These are phyloP conservation scores for Wickerhamiella sorbophila DNA, from an alignment of 805 yeast genomes.

Conservation along the genomic window DNA sequence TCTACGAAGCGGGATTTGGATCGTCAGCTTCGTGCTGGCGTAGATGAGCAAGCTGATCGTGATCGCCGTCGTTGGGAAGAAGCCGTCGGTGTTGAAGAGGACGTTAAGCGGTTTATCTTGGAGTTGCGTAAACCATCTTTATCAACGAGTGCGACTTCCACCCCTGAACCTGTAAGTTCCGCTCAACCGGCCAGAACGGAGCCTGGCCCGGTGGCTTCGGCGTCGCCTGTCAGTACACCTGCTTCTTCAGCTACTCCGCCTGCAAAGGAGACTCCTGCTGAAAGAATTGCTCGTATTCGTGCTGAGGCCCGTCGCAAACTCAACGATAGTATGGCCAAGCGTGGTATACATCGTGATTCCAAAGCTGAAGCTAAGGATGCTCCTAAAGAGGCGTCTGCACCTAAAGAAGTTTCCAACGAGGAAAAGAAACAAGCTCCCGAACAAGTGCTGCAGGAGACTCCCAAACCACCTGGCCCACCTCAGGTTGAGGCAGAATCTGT, in stretches of 20 bases:
- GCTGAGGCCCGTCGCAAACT: conserved; percentile 21
- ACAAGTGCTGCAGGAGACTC: neutral
- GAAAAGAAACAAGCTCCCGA: neutral
- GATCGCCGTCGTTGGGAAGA: conserved; percentile 65
- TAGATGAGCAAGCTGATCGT: conserved; percentile 24
- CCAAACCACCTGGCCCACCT: conserved; percentile 2
- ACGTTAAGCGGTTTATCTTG: conserved; percentile 47
- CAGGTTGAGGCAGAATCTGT: neutral
- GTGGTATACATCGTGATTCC: conserved; percentile 14
- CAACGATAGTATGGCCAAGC: conserved; percentile 18
- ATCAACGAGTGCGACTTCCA: conserved; percentile 14
- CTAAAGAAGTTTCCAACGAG: neutral
- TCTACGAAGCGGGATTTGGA: conserved; percentile 42
- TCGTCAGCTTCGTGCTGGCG: conserved; percentile 27
- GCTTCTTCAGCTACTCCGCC: conserved; percentile 1
- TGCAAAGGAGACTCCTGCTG: conserved; percentile 16
- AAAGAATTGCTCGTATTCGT: conserved; percentile 20
- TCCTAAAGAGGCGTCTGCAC: neutral
- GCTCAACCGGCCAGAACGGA: neutral
- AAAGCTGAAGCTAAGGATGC: conserved; percentile 4
- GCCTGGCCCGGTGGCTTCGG: neutral
- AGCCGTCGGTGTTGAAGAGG: conserved; percentile 62
- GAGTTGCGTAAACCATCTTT: conserved; percentile 29
- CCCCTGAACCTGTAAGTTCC: conserved; percentile 5
- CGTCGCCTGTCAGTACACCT: neutral